phyloP scores from a whole-genome alignment of 1,284 basidiomycete species.

The Hemileia vastatrix region DNA sequence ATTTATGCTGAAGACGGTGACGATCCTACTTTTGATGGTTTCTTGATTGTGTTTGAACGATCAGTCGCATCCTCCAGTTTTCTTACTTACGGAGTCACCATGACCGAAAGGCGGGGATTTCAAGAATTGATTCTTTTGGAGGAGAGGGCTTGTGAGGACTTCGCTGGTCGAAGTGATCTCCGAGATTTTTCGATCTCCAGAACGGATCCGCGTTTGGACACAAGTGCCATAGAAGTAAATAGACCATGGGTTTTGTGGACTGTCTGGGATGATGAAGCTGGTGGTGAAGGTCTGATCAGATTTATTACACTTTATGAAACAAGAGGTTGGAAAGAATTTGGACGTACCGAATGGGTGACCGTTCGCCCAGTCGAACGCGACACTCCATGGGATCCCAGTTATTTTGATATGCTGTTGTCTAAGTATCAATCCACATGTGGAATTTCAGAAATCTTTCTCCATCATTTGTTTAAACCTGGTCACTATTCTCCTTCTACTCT shows the following conservation, averaged over 20 bases:
- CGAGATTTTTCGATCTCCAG: conserved; percentile 21
- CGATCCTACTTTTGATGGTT: conserved; percentile 21
- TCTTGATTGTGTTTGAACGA: conserved; percentile 14
- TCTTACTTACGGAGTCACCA: conserved; percentile 17
- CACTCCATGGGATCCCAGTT: conserved; percentile 56
- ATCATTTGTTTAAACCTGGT: conserved; percentile 71
- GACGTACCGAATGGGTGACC: conserved; percentile 31
- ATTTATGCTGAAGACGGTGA: conserved; percentile 19
- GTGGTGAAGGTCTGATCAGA: conserved; percentile 29
- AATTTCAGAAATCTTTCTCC: conserved; percentile 62
- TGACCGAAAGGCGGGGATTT: conserved; percentile 10
- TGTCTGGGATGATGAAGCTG: conserved; percentile 46
- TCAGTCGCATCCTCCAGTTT: conserved; percentile 15
- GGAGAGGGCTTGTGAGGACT: conserved; percentile 12
- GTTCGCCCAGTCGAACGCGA: conserved; percentile 56
- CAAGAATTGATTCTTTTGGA: conserved; percentile 14
- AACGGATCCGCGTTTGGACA: neutral
- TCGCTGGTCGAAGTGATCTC: neutral
- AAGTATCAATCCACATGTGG: no score
- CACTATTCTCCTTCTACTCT: conserved; percentile 73
- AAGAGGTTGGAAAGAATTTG: conserved; percentile 21
- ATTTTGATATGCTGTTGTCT: conserved; percentile 62
- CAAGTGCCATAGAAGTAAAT: conserved; percentile 21
- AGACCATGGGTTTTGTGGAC: conserved; percentile 46
- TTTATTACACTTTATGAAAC: conserved; percentile 20